Conservation (phyloP, 257 asterid species). For the Penstemon barbatus region DNA sequence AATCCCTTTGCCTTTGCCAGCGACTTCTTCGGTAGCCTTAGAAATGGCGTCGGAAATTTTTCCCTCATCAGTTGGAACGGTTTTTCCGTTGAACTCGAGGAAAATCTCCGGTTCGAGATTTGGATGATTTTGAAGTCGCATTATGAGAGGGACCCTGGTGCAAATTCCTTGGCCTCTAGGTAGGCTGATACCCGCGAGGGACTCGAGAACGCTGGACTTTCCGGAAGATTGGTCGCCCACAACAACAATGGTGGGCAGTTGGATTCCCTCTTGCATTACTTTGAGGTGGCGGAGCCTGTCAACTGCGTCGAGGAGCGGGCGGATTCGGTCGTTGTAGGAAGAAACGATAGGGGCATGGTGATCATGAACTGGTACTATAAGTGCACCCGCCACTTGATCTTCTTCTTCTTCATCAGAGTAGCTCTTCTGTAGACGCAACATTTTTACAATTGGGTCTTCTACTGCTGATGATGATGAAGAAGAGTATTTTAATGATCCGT, state of each 20-base stretch:
- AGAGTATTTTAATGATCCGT: too few relatives aligned
- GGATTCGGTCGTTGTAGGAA: slow-evolving; percentile 39
- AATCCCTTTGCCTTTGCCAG: slow-evolving; percentile 40
- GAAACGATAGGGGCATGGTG: slow-evolving; percentile 37
- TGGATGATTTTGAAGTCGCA: slow-evolving; percentile 37
- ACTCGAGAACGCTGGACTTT: slow-evolving; percentile 54
- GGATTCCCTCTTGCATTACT: slow-evolving; percentile 54
- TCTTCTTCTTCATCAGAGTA: too few relatives aligned
- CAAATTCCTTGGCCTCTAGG: slow-evolving; percentile 58
- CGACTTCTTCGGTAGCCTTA: slow-evolving; percentile 30
- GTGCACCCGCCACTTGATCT: too few relatives aligned
- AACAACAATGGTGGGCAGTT: slow-evolving; percentile 52
- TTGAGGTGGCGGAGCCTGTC: slow-evolving; percentile 48
- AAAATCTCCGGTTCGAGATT: slow-evolving; percentile 26
- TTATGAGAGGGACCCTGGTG: slow-evolving; percentile 47
- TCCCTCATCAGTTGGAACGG: slow-evolving; percentile 32
- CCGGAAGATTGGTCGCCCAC: slow-evolving; percentile 57
- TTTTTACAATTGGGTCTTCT: too few relatives aligned
- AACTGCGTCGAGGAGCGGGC: slow-evolving; percentile 45
- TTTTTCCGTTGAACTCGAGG: slow-evolving; percentile 31
- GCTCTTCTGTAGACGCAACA: too few relatives aligned
- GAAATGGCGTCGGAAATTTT: slow-evolving; percentile 23
- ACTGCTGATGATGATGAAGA: too few relatives aligned
- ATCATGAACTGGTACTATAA: background rate
- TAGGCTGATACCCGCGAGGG: slow-evolving; percentile 53